A percentile compares a stretch with the other conserved stretches of the same genome.
These are phyloP conservation scores for Fusarium scirpi DNA, from an alignment of 2,329 filamentous ascomycete genomes.

Conservation along the genomic window DNA sequence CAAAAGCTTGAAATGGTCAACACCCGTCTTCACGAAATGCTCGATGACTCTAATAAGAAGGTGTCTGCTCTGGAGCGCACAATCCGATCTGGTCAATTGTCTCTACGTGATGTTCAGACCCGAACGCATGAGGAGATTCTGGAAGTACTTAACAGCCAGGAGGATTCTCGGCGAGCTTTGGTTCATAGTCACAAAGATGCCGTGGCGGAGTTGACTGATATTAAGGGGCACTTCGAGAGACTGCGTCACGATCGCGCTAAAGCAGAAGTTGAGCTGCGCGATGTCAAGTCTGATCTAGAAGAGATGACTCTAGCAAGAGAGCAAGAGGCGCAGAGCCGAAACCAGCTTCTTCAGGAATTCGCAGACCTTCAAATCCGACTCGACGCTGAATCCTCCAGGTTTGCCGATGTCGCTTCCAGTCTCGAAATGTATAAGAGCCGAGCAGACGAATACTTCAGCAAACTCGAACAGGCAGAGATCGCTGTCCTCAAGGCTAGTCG, in stretches of 20 bases:
- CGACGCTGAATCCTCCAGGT: conserved; percentile 87
- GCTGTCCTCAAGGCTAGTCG: conserved; percentile 91
- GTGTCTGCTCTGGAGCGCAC: conserved; percentile 89
- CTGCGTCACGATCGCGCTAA: conserved; percentile 83
- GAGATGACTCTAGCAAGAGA: conserved; percentile 84
- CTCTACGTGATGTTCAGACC: conserved; percentile 89
- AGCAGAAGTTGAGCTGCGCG: conserved; percentile 87
- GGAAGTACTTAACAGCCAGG: conserved; percentile 91
- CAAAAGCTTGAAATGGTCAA: conserved; percentile 95
- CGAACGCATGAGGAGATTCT: conserved; percentile 95
- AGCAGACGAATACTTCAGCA: conserved; percentile 96
- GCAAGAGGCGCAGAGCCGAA: conserved; percentile 88
- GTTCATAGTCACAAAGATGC: conserved; percentile 88
- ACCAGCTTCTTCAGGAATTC: conserved; percentile 90
- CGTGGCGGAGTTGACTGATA: conserved; percentile 84
- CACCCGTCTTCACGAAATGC: conserved; percentile 89
- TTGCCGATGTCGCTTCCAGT: conserved; percentile 85
- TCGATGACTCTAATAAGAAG: conserved; percentile 94
- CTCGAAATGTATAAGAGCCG: conserved; percentile 90
- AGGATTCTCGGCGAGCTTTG: conserved; percentile 85
- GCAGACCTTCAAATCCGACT: conserved; percentile 93
- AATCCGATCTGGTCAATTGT: conserved; percentile 87
- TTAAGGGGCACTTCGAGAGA: conserved; percentile 88
- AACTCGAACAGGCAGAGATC: conserved; percentile 96
- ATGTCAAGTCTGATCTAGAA: conserved; percentile 83